Conservation (phyloP, 1,139 yeast species). For the Kodamaea plutei region DNA sequence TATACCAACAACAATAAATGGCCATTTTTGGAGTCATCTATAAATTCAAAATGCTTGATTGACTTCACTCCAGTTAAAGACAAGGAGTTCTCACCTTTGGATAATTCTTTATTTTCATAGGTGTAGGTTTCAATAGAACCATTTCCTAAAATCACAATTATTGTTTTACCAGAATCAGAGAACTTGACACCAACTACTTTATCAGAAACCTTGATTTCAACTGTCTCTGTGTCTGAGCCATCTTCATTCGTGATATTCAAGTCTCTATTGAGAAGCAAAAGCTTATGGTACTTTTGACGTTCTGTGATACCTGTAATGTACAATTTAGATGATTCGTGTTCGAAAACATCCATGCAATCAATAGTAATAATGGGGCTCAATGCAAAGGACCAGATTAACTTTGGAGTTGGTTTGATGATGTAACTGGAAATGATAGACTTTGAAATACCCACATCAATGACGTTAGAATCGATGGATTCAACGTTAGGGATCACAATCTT, state of each 20-base stretch:
- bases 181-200: conserved; percentile 36
- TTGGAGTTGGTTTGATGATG: conserved; percentile 76
- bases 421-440: conserved; percentile 73
- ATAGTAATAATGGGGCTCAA: conserved; percentile 59
- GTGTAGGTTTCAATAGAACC: conserved; percentile 41
- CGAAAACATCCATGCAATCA: conserved; percentile 38
- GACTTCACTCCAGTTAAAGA: conserved; percentile 12
- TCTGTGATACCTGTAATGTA: conserved; percentile 46
- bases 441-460: conserved; percentile 62
- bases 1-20: conserved; percentile 24
- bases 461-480: conserved; percentile 21
- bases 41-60: conserved; percentile 18
- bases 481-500: conserved; percentile 32
- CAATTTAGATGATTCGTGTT: conserved; percentile 17
- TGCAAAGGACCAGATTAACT: conserved; percentile 68
- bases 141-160: conserved; percentile 37
- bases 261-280: conserved; percentile 32
- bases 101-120: conserved; percentile 11
- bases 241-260: conserved; percentile 16
- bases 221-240: conserved; percentile 20
- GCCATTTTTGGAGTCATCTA: conserved; percentile 19
- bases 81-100: conserved; percentile 6
- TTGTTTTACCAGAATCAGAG: conserved; percentile 25
- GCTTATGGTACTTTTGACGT: conserved; percentile 35
- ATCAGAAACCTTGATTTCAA: conserved; percentile 15